These are phyloP conservation scores for Sequoia sempervirens DNA, from an alignment of 75 land plant species.

Conservation along the genomic window DNA sequence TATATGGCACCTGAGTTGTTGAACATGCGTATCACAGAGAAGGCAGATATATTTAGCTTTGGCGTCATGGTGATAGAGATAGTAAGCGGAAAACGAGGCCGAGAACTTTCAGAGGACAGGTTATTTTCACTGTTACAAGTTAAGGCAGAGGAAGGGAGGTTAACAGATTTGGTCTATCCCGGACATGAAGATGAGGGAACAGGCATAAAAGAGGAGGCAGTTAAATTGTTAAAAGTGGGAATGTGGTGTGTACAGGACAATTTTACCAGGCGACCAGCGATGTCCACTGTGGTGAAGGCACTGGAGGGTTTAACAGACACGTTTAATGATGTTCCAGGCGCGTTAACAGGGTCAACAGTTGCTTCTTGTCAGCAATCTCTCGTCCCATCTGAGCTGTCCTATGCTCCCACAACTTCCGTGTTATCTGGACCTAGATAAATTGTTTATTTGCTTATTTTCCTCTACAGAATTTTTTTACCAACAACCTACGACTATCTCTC, in stretches of 20 bases:
- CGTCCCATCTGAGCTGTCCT: too few species aligned
- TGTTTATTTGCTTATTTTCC: too few species aligned
- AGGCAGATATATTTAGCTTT: conserved; percentile 27
- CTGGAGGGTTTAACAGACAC: conserved; percentile 8
- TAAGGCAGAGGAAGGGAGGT: conserved; percentile 3
- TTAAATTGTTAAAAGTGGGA: conserved; percentile 4
- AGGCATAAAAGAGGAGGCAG: conserved; percentile 7
- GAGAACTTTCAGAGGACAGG: conserved; percentile 9
- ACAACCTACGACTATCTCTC: too few species aligned
- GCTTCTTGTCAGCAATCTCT: too few species aligned
- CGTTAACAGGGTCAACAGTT: too few species aligned
- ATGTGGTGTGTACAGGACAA: conserved; percentile 21
- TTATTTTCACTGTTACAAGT: not conserved
- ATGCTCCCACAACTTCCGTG: too few species aligned
- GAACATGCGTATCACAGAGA: conserved; percentile 2
- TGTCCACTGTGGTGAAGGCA: conserved; percentile 13
- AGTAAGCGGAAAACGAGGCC: conserved; percentile 8
- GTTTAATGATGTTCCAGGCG: conserved; percentile 5
- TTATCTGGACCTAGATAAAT: too few species aligned
- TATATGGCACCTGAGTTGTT: conserved; percentile 26
- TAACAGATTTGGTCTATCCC: conserved; percentile 8
- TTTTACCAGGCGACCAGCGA: conserved; percentile 8
- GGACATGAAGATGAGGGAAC: not conserved
- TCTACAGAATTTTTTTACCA: too few species aligned
- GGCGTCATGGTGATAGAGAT: conserved; percentile 22